These are phyloP conservation scores for Phytophthora idaei DNA, from an alignment of 352 stramenopile genomes.

Conservation along the genomic window DNA sequence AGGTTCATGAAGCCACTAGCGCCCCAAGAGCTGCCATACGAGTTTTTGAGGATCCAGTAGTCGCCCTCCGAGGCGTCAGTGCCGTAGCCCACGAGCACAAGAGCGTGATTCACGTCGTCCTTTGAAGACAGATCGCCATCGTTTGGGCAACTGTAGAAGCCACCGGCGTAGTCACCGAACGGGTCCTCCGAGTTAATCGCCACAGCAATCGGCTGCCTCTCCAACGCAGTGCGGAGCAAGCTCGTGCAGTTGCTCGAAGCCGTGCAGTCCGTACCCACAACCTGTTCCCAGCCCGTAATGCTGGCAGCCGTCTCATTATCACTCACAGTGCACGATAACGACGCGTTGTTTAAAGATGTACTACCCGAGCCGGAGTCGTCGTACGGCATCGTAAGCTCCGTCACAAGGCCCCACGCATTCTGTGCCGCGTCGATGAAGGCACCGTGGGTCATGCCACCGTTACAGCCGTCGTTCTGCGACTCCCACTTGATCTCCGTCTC, in stretches of 20 bases:
- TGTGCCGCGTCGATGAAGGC: slow-evolving; percentile 77
- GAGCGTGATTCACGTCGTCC: slow-evolving; percentile 75
- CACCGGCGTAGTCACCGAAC: slow-evolving; percentile 75
- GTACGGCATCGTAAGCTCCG: slow-evolving; percentile 78
- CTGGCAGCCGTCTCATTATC: slow-evolving; percentile 66
- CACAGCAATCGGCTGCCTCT: slow-evolving; percentile 73
- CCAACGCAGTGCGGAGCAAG: slow-evolving; percentile 59
- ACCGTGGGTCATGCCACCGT: slow-evolving; percentile 83
- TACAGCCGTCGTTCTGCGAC: slow-evolving; percentile 76
- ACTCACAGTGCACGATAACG: slow-evolving; percentile 40
- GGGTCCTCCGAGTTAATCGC: slow-evolving; percentile 75
- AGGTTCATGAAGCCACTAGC: slow-evolving; percentile 71
- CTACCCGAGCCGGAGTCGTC: slow-evolving; percentile 41
- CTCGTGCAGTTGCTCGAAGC: slow-evolving; percentile 51
- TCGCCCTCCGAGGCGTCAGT: slow-evolving; percentile 58
- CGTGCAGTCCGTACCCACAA: slow-evolving; percentile 65
- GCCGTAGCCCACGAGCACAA: slow-evolving; percentile 80
- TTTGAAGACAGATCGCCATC: slow-evolving; percentile 62
- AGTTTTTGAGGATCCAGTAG: slow-evolving; percentile 89
- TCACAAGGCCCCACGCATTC: slow-evolving; percentile 64
- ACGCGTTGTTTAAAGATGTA: slow-evolving; percentile 31
- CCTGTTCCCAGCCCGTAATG: slow-evolving; percentile 73
- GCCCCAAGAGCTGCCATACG: slow-evolving; percentile 75
- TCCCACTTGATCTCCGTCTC: slow-evolving; percentile 73
- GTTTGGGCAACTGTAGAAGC: slow-evolving; percentile 78